Conservation (phyloP, 306 rosid genomes). For the Betula pendula region DNA sequence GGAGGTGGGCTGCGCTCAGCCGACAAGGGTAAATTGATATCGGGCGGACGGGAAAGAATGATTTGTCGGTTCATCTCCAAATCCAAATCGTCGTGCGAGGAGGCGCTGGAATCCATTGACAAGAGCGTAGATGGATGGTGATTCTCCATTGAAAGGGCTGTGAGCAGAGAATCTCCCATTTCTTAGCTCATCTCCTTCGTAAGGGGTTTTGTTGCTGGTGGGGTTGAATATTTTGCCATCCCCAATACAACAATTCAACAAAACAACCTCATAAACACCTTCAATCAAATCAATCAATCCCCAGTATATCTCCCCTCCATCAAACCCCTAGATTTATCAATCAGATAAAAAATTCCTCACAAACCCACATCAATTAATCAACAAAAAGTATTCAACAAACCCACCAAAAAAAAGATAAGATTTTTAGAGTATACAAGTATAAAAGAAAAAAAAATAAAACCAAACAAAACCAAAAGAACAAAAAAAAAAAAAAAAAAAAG, state of each 20-base stretch:
- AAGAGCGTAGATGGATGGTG: conserved; percentile 82
- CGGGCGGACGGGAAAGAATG: conserved; percentile 72
- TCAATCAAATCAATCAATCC: conserved; percentile 76
- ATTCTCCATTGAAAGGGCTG: conserved; percentile 80
- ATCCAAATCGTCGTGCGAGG: conserved; percentile 88
- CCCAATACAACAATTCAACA: conserved; percentile 53
- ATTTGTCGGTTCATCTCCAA: conserved; percentile 82
- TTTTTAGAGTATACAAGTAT: conserved; percentile 24
- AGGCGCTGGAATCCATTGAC: conserved; percentile 94
- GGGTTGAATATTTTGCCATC: conserved; percentile 51
- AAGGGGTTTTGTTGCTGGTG: conserved; percentile 48
- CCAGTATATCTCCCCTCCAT: conserved; percentile 99
- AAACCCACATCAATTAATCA: conserved; percentile 38
- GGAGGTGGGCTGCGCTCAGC: conserved; percentile 81
- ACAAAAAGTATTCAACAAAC: conserved; percentile 24
- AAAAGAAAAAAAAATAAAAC: conserved; percentile 7
- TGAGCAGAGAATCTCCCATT: conserved; percentile 73
- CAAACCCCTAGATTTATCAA: conserved; percentile 88
- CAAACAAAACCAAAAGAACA: no score
- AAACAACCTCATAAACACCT: conserved; percentile 63
- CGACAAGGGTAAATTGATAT: conserved; percentile 80
- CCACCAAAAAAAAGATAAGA: conserved; percentile 18
- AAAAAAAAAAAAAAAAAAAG: background rate
- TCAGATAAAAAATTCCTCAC: conserved; percentile 51
- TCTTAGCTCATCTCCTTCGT: conserved; percentile 52